These are phyloP conservation scores for Panaeolus cyanescens DNA, from an alignment of 768 basidiomycete species.

Conservation along the genomic window DNA sequence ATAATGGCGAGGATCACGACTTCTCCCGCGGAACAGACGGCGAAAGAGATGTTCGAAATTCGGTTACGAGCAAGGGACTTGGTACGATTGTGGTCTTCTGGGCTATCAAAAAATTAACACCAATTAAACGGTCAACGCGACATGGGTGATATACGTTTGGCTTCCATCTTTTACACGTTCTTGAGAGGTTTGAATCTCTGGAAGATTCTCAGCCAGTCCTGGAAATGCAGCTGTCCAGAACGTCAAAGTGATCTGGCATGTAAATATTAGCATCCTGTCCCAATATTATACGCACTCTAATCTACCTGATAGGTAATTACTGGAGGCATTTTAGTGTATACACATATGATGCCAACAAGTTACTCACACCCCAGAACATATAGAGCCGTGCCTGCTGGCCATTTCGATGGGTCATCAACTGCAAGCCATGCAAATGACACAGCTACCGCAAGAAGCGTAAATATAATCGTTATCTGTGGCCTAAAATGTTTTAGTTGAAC, in stretches of 20 bases:
- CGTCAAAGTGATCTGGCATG: constrained; percentile 60
- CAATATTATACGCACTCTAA: not conserved
- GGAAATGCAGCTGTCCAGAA: constrained; percentile 88
- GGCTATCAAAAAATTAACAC: constrained; percentile 13
- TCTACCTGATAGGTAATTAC: constrained; percentile 73
- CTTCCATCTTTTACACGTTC: constrained; percentile 35
- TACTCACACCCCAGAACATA: constrained; percentile 66
- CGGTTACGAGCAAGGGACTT: constrained; percentile 72
- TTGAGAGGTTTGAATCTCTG: constrained; percentile 62
- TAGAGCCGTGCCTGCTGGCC: constrained; percentile 60
- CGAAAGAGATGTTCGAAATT: constrained; percentile 75
- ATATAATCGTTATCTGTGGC: constrained; percentile 78
- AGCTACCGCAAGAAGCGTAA: constrained; percentile 63
- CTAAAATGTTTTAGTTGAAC: constrained; percentile 29
- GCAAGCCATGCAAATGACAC: constrained; percentile 82
- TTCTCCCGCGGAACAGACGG: constrained; percentile 70
- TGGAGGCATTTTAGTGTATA: constrained; percentile 16
- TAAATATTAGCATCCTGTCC: not conserved
- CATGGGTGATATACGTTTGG: constrained; percentile 41
- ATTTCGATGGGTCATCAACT: constrained; percentile 63
- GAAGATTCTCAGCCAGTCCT: constrained; percentile 68
- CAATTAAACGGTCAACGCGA: not conserved
- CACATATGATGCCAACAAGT: not conserved
- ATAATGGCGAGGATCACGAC: constrained; percentile 70
- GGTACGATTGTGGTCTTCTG: constrained; percentile 49